Evolutionary conservation across 768 basidiomycete species (phyloP), one percentile per base, ranked within the genome.

Genomic region (Solioccasus polychromus): DNA sequence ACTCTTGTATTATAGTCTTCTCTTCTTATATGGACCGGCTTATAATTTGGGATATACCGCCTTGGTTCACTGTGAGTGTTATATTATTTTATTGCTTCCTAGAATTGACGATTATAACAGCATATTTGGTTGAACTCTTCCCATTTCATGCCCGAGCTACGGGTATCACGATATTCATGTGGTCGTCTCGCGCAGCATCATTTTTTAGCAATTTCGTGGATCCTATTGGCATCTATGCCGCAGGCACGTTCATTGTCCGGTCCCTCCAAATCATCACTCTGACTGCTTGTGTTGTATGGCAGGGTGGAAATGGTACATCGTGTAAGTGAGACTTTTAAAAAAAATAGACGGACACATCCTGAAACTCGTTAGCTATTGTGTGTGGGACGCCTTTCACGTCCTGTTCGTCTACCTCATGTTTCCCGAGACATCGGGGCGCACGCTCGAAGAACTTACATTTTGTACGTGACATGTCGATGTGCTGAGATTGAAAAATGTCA

Each of bases 351-450:
- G 26, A 11, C 6, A 26, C 7, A 26, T 26, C 6, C 26, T 26
- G 11, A 26, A 26, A 26, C 7, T 6, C 26, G 26, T 26, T 26
- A 53, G 45, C 2, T 53, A 53, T 22, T 52, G 44, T 18, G 41
- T 53, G 3, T 51, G 49, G 49, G 30, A 36, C 19, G 50, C 45
- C 10, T 47, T 52, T n/a, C 40, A 52, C 12, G 35, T 53, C 10
- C 44, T 31, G 24, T 53, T 53, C 26, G 35, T 53, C 35, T 53
- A 53, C 36, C 14, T 44, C 12, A 44, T 52, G 50, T 47, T 53
- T 26, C 50, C 52, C 4, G 52, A 53, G 29, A 53, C 52, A 6
- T 53, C 52, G 15, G 6, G 11, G 26, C 26, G 6, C 11, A 26
- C 26, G 26, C 26, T 26, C 26, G 26, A 26, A 26, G 26, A 26